Percentiles rank a stretch among this genome's conserved stretches.
phyloP scores from a whole-genome alignment of 148 eudicot genomes.

The Beta vulgaris region DNA sequence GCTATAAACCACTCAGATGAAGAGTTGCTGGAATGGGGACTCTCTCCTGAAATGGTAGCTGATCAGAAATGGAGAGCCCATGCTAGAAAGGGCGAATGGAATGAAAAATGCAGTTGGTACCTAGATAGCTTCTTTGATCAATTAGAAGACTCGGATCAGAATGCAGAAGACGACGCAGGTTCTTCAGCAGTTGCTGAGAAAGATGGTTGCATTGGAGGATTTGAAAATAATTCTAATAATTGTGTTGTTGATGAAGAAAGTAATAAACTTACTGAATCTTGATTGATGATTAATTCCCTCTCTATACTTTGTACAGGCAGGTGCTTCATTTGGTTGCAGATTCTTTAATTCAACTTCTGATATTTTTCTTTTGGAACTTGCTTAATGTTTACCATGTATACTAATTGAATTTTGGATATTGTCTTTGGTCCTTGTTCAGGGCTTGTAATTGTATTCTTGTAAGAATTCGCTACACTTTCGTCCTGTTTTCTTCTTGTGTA shows the following conservation, averaged over 20 bases:
- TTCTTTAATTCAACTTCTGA: conserved; percentile 5
- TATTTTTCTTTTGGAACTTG: background rate
- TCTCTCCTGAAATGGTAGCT: conserved; percentile 78
- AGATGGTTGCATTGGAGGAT: background rate
- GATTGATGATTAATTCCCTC: conserved; percentile 19
- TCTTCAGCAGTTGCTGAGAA: background rate
- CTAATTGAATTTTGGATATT: background rate
- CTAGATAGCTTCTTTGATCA: conserved; percentile 70
- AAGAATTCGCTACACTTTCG: background rate
- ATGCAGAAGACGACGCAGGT: conserved; percentile 30
- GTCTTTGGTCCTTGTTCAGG: background rate
- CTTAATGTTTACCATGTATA: conserved; percentile 17
- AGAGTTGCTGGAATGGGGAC: conserved; percentile 75
- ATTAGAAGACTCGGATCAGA: conserved; percentile 40
- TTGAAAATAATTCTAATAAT: background rate
- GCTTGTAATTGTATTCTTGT: background rate
- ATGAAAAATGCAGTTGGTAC: conserved; percentile 69
- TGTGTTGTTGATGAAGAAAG: conserved; percentile 18
- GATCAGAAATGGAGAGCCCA: conserved; percentile 70
- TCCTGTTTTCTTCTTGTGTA: background rate
- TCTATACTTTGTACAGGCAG: conserved; percentile 17
- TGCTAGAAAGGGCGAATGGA: conserved; percentile 54
- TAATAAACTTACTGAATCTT: conserved; percentile 16
- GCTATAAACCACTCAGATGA: conserved; percentile 70
- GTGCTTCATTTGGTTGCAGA: conserved; percentile 18